Evolutionary conservation across 371 early-diverging fungal genomes (phyloP).

Genomic region (Apophysomyces ossiformis): DNA sequence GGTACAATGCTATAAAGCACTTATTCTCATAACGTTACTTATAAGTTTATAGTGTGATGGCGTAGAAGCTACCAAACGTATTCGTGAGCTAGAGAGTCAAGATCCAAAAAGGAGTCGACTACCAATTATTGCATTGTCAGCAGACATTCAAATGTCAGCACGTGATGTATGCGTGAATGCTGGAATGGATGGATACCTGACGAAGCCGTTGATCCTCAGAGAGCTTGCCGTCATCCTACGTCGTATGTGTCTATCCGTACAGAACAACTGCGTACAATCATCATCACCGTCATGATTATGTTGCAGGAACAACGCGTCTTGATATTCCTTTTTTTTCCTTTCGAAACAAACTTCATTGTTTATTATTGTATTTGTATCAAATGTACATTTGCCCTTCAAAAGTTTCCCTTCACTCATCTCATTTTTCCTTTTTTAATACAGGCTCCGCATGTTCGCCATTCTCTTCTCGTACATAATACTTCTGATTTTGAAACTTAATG

Average conservation of each 20-base stretch:
- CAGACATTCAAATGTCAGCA: slow-evolving; percentile 59
- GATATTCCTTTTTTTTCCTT: not conserved
- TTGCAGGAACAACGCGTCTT: slow-evolving; percentile 8
- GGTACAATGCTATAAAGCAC: slow-evolving; percentile 18
- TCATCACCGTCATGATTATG: slow-evolving; percentile 3
- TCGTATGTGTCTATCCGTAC: slow-evolving; percentile 18
- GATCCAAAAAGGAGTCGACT: slow-evolving; percentile 30
- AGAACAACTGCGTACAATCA: not conserved
- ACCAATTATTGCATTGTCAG: slow-evolving; percentile 65
- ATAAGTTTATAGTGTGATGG: slow-evolving; percentile 51
- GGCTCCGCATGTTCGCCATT: not conserved
- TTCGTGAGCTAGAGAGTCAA: slow-evolving; percentile 42
- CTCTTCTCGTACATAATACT: slow-evolving; percentile 27
- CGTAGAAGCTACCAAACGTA: slow-evolving; percentile 58
- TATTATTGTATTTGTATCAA: slow-evolving; percentile 7
- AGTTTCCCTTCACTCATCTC: not conserved
- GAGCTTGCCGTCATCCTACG: slow-evolving; percentile 40
- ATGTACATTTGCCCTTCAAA: slow-evolving; percentile 7
- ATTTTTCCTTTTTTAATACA: not conserved
- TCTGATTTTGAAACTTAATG: slow-evolving; percentile 60
- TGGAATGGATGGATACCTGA: slow-evolving; percentile 67
- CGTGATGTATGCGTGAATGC: slow-evolving; percentile 55
- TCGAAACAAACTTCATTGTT: not conserved
- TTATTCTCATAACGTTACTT: not conserved
- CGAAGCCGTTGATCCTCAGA: slow-evolving; percentile 60